phyloP scores from a whole-genome alignment of 208 protist genomes.

The Crithidia bombi region DNA sequence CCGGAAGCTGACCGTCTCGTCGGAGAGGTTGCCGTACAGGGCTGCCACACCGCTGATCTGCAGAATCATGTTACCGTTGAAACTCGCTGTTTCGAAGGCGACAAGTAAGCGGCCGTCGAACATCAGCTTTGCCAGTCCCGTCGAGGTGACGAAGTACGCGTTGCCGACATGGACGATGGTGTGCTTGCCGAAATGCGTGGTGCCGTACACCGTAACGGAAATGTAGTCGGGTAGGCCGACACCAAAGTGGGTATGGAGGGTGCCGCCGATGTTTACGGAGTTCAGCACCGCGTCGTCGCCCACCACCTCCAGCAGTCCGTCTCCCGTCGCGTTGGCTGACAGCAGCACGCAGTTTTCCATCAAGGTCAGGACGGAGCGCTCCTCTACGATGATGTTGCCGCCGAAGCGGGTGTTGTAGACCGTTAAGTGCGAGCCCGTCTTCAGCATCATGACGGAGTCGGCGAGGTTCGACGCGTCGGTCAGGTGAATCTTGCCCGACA shows the following conservation, averaged over 20 bases:
- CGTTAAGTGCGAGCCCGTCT: conserved; percentile 38
- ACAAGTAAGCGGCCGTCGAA: conserved; percentile 45
- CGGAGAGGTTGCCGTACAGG: conserved; percentile 49
- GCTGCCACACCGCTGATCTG: conserved; percentile 38
- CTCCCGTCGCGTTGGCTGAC: conserved; percentile 46
- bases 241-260: conserved; percentile 33
- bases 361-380: conserved; percentile 48
- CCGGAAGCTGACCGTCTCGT: conserved; percentile 19
- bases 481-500: conserved; percentile 58
- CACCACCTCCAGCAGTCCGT: conserved; percentile 41
- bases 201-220: conserved; percentile 58
- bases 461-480: conserved; percentile 46
- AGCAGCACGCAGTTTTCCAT: conserved; percentile 52
- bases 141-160: conserved; percentile 54
- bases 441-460: conserved; percentile 44
- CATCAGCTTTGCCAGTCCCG: conserved; percentile 49
- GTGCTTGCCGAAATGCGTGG: conserved; percentile 45
- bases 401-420: conserved; percentile 45
- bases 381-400: conserved; percentile 43
- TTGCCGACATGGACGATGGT: conserved; percentile 45
- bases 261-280: conserved; percentile 53
- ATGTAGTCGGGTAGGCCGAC: conserved; percentile 25
- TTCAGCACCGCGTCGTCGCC: conserved; percentile 61
- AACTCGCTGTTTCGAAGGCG: conserved; percentile 40
- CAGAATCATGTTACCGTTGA: conserved; percentile 62